Conservation (phyloP, 2,329 filamentous ascomycete genomes). For the Diaporthe helianthi region DNA sequence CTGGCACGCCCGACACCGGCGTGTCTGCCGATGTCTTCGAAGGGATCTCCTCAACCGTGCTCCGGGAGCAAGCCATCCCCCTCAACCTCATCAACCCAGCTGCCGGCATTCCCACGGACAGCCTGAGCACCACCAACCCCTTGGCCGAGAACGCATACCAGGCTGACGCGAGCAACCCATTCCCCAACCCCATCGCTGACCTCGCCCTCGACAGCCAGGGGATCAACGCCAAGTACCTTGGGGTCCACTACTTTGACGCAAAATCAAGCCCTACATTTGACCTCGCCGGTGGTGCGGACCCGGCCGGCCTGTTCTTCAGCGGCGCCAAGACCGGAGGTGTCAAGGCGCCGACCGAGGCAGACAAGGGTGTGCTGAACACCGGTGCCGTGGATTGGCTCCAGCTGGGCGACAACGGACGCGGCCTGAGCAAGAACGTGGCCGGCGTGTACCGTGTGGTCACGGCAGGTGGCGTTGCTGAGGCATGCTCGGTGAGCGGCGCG, state of each 20-base stretch:
- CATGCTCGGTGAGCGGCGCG: constrained; percentile 50
- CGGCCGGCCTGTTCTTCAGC: constrained; percentile 48
- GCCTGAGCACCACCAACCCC: constrained; percentile 39
- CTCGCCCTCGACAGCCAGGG: constrained; percentile 47
- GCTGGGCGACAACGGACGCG: constrained; percentile 45
- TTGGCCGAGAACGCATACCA: constrained; percentile 46
- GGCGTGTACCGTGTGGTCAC: constrained; percentile 63
- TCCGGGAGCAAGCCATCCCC: constrained; percentile 53
- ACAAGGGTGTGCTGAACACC: constrained; percentile 54
- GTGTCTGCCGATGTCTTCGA: constrained; percentile 49
- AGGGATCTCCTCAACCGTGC: constrained; percentile 48
- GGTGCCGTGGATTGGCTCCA: constrained; percentile 64
- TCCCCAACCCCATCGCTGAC: constrained; percentile 48
- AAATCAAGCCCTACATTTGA: constrained; percentile 65
- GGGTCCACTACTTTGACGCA: constrained; percentile 72
- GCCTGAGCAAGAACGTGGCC: constrained; percentile 45
- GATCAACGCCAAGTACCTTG: constrained; percentile 54
- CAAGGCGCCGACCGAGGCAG: constrained; percentile 58
- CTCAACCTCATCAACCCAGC: constrained; percentile 51
- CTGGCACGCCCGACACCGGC: constrained; percentile 48
- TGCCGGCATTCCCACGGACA: constrained; percentile 40
- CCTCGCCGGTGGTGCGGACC: constrained; percentile 47
- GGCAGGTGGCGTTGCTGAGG: constrained; percentile 55
- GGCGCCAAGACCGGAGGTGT: constrained; percentile 57
- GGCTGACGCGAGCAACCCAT: constrained; percentile 55